Conservation (phyloP, 768 basidiomycete species). For the Daedaleopsis nitida region DNA sequence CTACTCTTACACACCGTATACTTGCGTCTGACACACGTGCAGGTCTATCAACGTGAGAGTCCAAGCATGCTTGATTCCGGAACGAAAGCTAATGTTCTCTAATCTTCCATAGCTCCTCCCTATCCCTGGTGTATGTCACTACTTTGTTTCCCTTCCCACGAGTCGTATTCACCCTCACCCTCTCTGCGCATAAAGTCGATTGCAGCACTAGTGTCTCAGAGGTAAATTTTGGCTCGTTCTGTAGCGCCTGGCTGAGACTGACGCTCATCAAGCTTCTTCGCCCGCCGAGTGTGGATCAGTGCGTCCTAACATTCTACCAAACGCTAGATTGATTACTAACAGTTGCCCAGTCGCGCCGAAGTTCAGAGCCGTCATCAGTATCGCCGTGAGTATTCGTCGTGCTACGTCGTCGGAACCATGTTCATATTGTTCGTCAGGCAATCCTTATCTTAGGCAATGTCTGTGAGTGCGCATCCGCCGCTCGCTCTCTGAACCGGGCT, state of each 20-base stretch:
- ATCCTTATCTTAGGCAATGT: slow-evolving; percentile 2
- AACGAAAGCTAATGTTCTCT: background rate
- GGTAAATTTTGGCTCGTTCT: background rate
- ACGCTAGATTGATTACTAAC: background rate
- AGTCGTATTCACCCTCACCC: background rate
- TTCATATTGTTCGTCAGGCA: background rate
- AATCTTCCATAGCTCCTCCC: background rate
- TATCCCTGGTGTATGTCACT: background rate
- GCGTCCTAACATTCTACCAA: background rate
- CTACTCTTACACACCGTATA: background rate
- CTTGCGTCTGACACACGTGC: background rate
- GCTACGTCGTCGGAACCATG: background rate
- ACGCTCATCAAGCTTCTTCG: slow-evolving; percentile 5
- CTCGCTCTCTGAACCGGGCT: too few relatives aligned
- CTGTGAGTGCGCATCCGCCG: background rate
- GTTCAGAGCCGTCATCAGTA: background rate
- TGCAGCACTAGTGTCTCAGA: slow-evolving; percentile 2
- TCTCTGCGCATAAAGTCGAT: background rate
- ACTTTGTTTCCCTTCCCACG: too few relatives aligned
- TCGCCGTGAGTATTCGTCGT: background rate
- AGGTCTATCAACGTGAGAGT: slow-evolving; percentile 3
- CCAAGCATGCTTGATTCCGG: background rate
- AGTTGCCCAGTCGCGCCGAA: background rate
- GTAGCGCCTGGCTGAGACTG: background rate
- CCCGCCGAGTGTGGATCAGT: slow-evolving; percentile 5